Conservation (phyloP, 1,284 basidiomycete species). For the Wolfiporia cocos region DNA sequence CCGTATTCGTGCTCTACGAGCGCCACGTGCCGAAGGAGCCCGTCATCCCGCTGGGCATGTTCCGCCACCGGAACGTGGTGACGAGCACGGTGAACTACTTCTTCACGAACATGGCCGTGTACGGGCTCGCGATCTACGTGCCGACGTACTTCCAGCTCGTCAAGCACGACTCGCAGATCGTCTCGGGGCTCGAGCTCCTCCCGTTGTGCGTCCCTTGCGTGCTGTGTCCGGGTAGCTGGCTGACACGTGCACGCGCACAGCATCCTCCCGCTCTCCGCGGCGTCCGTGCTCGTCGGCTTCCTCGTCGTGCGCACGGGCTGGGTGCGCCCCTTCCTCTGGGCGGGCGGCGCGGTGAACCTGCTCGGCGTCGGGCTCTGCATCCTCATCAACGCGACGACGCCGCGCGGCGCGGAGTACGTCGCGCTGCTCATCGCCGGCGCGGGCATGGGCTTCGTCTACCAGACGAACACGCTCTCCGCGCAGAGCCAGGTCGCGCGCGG, state of each 20-base stretch:
- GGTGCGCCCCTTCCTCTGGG: constrained; percentile 7
- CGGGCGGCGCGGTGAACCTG: constrained; percentile 5
- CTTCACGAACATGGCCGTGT: constrained; percentile 9
- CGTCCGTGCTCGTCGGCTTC: constrained; percentile 7
- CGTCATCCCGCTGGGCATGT: constrained; percentile 10
- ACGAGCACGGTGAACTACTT: constrained; percentile 11
- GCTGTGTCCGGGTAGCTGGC: neutral
- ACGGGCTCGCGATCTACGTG: constrained; percentile 9
- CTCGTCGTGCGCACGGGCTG: constrained; percentile 9
- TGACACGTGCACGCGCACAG: neutral
- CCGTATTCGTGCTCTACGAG: constrained; percentile 8
- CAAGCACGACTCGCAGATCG: constrained; percentile 7
- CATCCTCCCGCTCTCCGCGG: constrained; percentile 7
- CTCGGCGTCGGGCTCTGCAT: constrained; percentile 8
- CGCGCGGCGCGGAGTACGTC: constrained; percentile 9
- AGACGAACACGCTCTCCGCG: constrained; percentile 11
- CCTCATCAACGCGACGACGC: constrained; percentile 7
- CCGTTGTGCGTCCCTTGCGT: constrained; percentile 6
- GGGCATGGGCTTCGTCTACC: constrained; percentile 9
- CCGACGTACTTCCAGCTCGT: constrained; percentile 12
- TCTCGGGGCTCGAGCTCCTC: constrained; percentile 9
- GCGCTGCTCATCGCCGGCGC: constrained; percentile 7
- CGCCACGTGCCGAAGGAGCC: constrained; percentile 6
- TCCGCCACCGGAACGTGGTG: constrained; percentile 8
- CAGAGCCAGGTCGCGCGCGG: constrained; percentile 10